A percentile compares a stretch with the other conserved stretches of the same genome.
Evolutionary conservation across 2,329 filamentous ascomycete species (phyloP).

Genomic region (Hansfordia pulvinata): DNA sequence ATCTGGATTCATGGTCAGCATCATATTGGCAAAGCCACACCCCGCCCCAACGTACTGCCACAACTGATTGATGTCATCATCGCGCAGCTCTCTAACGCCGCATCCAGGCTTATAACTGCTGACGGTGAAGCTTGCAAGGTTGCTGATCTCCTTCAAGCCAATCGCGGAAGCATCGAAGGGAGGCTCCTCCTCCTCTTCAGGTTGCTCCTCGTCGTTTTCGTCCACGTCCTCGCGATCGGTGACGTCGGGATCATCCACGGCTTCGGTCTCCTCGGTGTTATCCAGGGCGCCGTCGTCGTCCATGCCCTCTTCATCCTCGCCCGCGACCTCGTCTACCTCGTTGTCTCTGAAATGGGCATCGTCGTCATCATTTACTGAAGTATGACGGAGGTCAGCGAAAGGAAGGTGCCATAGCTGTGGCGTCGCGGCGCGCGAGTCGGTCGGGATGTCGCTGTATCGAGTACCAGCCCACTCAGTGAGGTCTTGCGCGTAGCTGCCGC

Average conservation of each 20-base stretch:
- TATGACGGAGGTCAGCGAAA: too few relatives aligned
- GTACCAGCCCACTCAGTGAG: too few relatives aligned
- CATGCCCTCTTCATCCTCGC: slow-evolving; percentile 8
- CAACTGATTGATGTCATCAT: slow-evolving; percentile 58
- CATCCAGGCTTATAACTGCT: slow-evolving; percentile 72
- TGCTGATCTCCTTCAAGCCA: slow-evolving; percentile 71
- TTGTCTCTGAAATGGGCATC: slow-evolving; percentile 5
- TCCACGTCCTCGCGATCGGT: slow-evolving; percentile 15
- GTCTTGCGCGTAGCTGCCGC: too few relatives aligned
- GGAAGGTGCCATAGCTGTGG: too few relatives aligned
- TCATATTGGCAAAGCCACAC: too few relatives aligned
- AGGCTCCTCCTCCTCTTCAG: slow-evolving; percentile 20
- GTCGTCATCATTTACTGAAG: slow-evolving; percentile 4
- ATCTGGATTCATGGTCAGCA: slow-evolving; percentile 27
- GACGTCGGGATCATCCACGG: slow-evolving; percentile 12
- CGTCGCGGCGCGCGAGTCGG: too few relatives aligned
- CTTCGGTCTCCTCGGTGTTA: slow-evolving; percentile 11
- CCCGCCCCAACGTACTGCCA: slow-evolving; percentile 61
- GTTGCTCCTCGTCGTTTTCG: slow-evolving; percentile 20
- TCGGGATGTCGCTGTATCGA: too few relatives aligned
- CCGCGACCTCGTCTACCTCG: slow-evolving; percentile 8
- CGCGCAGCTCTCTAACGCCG: slow-evolving; percentile 62
- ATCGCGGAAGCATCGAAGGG: slow-evolving; percentile 38
- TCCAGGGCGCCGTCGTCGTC: slow-evolving; percentile 18
- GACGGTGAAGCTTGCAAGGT: slow-evolving; percentile 71